phyloP scores from a whole-genome alignment of 495 filamentous ascomycete species.

The Barbatosphaeria neglecta region DNA sequence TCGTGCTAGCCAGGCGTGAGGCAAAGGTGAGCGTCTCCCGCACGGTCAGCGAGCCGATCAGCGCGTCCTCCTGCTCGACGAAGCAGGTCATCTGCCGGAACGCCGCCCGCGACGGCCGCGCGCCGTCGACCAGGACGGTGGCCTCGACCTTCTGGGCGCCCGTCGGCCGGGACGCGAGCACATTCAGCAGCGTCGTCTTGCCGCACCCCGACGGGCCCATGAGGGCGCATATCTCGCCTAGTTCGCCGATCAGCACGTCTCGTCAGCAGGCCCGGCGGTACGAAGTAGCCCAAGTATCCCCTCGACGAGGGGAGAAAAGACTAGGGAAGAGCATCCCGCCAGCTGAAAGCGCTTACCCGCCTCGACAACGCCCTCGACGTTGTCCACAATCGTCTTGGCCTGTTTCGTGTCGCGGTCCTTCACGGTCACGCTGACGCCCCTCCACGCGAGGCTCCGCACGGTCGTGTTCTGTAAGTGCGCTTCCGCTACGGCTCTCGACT shows the following conservation, averaged over 20 bases:
- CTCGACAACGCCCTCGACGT: constrained; percentile 39
- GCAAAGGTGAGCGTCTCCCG: constrained; percentile 67
- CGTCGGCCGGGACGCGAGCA: constrained; percentile 62
- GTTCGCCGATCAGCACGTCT: not conserved
- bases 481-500: constrained; percentile 13
- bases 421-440: constrained; percentile 50
- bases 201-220: constrained; percentile 70
- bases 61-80: constrained; percentile 77
- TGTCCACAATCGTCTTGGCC: constrained; percentile 40
- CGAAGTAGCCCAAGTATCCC: not conserved
- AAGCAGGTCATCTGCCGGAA: constrained; percentile 50
- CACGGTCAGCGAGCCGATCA: constrained; percentile 69
- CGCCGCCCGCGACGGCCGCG: constrained; percentile 14
- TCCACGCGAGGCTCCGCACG: constrained; percentile 45
- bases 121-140: constrained; percentile 47
- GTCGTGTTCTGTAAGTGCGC: constrained; percentile 24
- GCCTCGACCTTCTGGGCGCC: constrained; percentile 42
- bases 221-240: constrained; percentile 60
- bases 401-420: constrained; percentile 55
- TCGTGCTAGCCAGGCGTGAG: constrained; percentile 55
- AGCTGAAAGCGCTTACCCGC: no score
- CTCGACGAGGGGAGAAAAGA: not conserved
- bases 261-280: not conserved
- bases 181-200: constrained; percentile 69
- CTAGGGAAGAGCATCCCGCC: no score